These are phyloP conservation scores for Pisolithus albus DNA, from an alignment of 768 basidiomycete species.

Conservation along the genomic window DNA sequence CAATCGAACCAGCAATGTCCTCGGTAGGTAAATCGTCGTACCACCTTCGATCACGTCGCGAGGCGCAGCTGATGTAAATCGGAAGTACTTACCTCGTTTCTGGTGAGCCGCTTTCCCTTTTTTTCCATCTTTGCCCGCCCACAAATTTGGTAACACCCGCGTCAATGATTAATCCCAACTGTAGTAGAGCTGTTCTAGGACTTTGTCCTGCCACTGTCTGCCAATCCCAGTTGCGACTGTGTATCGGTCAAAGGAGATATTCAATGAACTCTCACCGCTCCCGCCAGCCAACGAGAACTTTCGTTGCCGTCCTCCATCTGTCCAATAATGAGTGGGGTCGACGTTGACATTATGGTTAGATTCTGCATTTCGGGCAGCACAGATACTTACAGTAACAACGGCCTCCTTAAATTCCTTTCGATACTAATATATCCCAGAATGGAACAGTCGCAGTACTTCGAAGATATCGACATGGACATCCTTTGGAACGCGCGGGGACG, in stretches of 20 bases:
- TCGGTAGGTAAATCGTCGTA: slow-evolving; percentile 89
- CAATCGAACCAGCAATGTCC: slow-evolving; percentile 88
- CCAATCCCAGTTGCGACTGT: slow-evolving; percentile 79
- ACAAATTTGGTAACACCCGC: slow-evolving; percentile 41
- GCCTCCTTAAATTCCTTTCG: slow-evolving; percentile 70
- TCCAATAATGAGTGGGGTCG: slow-evolving; percentile 80
- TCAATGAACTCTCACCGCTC: slow-evolving; percentile 86
- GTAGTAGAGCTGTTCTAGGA: slow-evolving; percentile 59
- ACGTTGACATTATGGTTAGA: slow-evolving; percentile 62
- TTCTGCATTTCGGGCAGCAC: slow-evolving; percentile 76
- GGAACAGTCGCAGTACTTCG: no score
- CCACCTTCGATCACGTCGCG: slow-evolving; percentile 50
- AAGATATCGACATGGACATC: no score
- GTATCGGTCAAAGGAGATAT: slow-evolving; percentile 88
- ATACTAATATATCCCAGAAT: no score
- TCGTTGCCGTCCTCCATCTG: slow-evolving; percentile 94
- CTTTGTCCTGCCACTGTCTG: slow-evolving; percentile 62
- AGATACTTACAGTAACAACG: slow-evolving; percentile 79
- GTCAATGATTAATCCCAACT: slow-evolving; percentile 70
- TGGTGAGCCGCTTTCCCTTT: slow-evolving; percentile 80
- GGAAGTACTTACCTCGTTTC: slow-evolving; percentile 57
- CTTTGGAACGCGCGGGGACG: no score
- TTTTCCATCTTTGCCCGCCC: slow-evolving; percentile 64
- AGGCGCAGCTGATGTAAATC: not conserved
- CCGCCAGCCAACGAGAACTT: slow-evolving; percentile 76